phyloP scores from a whole-genome alignment of 148 eudicot genomes.

The Spergularia marina region DNA sequence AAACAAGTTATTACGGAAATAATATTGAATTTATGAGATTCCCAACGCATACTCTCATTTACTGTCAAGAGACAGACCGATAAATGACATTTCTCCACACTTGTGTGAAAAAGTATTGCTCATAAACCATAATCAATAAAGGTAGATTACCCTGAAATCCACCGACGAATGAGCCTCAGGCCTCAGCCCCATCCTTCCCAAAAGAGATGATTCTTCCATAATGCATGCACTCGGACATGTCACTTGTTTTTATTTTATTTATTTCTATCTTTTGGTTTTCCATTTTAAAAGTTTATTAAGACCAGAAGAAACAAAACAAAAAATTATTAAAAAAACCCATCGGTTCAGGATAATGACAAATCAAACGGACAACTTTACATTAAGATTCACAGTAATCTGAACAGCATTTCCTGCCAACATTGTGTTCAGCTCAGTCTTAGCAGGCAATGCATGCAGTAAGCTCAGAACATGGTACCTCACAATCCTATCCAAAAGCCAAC shows the following conservation, averaged over 20 bases:
- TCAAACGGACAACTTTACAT: conserved; percentile 1
- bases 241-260: too few relatives aligned
- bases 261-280: too few relatives aligned
- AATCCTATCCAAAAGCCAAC: conserved; percentile 36
- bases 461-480: conserved; percentile 55
- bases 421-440: conserved; percentile 32
- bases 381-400: conserved; percentile 24
- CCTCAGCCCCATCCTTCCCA: conserved; percentile 63
- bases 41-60: neutral
- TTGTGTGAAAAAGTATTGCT: neutral
- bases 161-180: conserved; percentile 57
- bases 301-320: too few relatives aligned
- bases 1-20: too few relatives aligned
- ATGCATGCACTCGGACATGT: conserved; percentile 16
- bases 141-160: conserved; percentile 69
- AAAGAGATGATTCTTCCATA: conserved; percentile 93
- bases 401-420: conserved; percentile 37
- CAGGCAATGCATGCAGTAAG: conserved; percentile 41
- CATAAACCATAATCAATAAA: neutral
- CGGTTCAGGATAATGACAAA: too few relatives aligned
- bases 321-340: too few relatives aligned
- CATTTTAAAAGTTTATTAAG: too few relatives aligned
- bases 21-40: too few relatives aligned
- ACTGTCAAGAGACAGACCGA: neutral
- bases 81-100: neutral